Evolutionary conservation across 805 yeast genomes (phyloP).

Genomic region (Yamadazyma olivae): DNA sequence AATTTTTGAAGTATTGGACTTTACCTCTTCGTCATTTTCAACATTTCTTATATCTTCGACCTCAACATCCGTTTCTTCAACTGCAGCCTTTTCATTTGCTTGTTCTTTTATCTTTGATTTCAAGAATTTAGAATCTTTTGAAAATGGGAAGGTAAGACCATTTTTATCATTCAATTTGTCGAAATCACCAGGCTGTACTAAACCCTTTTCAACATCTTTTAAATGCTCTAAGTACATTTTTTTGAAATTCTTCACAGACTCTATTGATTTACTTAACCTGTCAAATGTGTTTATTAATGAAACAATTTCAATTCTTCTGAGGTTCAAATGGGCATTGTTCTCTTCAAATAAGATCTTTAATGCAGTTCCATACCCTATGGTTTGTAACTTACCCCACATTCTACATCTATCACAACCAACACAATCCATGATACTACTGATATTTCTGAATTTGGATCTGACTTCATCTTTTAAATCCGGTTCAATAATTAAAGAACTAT

Average conservation of each 20-base stretch:
- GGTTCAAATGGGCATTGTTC: constrained; percentile 48
- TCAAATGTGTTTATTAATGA: constrained; percentile 92
- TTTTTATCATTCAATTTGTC: constrained; percentile 24
- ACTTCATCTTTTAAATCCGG: constrained; percentile 77
- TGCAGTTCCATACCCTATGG: constrained; percentile 97
- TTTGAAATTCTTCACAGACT: constrained; percentile 71
- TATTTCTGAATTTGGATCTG: constrained; percentile 80
- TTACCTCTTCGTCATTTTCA: neutral
- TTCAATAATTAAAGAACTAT: constrained; percentile 43
- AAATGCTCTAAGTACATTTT: constrained; percentile 44
- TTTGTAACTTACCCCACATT: constrained; percentile 97
- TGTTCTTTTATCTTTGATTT: constrained; percentile 9
- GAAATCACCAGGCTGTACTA: constrained; percentile 38
- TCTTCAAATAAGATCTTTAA: constrained; percentile 85
- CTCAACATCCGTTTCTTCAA: neutral
- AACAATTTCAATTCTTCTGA: constrained; percentile 79
- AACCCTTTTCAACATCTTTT: constrained; percentile 37
- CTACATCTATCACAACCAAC: constrained; percentile 98
- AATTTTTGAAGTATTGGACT: constrained; percentile 16
- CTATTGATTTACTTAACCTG: constrained; percentile 80
- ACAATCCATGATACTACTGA: constrained; percentile 93
- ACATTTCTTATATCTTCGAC: neutral
- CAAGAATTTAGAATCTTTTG: constrained; percentile 6
- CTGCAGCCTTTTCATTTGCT: neutral
- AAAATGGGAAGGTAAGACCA: constrained; percentile 41